phyloP scores from a whole-genome alignment of 345 rosid species.

The Jatropha curcas region DNA sequence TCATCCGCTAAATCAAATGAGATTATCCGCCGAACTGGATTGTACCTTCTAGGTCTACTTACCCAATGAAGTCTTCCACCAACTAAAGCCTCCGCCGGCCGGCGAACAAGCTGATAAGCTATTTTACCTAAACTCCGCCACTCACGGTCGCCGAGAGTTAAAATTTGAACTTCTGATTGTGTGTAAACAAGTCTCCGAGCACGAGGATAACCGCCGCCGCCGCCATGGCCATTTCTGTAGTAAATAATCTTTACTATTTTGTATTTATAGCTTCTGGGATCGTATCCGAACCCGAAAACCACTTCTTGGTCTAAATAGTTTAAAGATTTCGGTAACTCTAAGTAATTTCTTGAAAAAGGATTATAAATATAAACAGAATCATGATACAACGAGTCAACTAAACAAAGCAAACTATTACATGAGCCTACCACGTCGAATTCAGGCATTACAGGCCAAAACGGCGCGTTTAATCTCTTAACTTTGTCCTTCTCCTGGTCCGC shows the following conservation, averaged over 20 bases:
- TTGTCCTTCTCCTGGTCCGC: not conserved
- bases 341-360: conserved; percentile 39
- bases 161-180: conserved; percentile 38
- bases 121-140: conserved; percentile 82
- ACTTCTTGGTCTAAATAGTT: conserved; percentile 31
- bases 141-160: conserved; percentile 28
- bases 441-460: conserved; percentile 31
- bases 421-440: conserved; percentile 50
- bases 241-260: conserved; percentile 43
- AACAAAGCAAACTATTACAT: conserved; percentile 45
- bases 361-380: conserved; percentile 32
- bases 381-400: conserved; percentile 30
- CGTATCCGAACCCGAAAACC: conserved; percentile 46
- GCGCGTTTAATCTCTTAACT: conserved; percentile 33
- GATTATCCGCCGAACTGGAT: conserved; percentile 59
- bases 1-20: conserved; percentile 78
- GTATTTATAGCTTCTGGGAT: conserved; percentile 30
- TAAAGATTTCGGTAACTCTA: conserved; percentile 32
- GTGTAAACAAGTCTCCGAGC: conserved; percentile 22
- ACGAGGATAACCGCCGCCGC: conserved; percentile 13
- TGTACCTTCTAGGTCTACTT: conserved; percentile 54
- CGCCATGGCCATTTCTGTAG: conserved; percentile 24
- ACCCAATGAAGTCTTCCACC: conserved; percentile 84
- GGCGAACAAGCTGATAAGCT: conserved; percentile 52
- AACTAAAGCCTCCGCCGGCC: conserved; percentile 68